Conservation (phyloP, 2,329 filamentous ascomycete species). For the Ascochyta viciae-villosae region DNA sequence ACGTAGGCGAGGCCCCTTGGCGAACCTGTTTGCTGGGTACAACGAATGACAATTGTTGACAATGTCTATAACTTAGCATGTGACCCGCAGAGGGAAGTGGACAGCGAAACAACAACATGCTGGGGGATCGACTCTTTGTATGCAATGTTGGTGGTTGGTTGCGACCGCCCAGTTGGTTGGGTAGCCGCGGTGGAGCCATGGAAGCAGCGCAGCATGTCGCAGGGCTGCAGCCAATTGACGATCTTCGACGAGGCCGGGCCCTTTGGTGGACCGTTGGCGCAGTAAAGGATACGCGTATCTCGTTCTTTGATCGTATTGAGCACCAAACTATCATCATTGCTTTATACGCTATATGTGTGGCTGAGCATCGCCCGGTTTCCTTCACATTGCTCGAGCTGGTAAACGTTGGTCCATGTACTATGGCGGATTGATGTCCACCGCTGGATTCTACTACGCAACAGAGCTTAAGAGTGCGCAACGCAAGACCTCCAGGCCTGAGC, state of each 20-base stretch:
- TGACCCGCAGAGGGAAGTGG: not conserved
- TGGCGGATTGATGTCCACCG: too few species aligned
- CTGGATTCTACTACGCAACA: not conserved
- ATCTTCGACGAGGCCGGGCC: not conserved
- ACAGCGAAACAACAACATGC: conserved; percentile 5
- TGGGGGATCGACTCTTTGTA: conserved; percentile 6
- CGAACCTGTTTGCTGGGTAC: conserved; percentile 6
- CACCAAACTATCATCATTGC: not conserved
- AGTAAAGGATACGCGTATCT: conserved; percentile 5
- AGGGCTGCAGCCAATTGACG: not conserved
- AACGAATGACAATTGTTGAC: conserved; percentile 1
- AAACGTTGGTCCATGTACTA: not conserved
- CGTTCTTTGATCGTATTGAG: not conserved
- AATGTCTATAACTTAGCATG: not conserved
- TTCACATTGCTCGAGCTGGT: not conserved
- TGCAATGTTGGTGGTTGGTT: not conserved
- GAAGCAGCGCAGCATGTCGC: conserved; percentile 2
- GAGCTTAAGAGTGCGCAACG: not conserved
- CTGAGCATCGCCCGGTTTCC: not conserved
- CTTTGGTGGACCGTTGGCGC: not conserved
- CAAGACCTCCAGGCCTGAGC: not conserved
- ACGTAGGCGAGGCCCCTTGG: conserved; percentile 9
- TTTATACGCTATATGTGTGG: not conserved
- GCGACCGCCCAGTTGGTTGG: not conserved
- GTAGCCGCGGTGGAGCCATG: conserved; percentile 9